Evolutionary conservation across 768 basidiomycete genomes (phyloP).

Genomic region (Saitozyma sp.): DNA sequence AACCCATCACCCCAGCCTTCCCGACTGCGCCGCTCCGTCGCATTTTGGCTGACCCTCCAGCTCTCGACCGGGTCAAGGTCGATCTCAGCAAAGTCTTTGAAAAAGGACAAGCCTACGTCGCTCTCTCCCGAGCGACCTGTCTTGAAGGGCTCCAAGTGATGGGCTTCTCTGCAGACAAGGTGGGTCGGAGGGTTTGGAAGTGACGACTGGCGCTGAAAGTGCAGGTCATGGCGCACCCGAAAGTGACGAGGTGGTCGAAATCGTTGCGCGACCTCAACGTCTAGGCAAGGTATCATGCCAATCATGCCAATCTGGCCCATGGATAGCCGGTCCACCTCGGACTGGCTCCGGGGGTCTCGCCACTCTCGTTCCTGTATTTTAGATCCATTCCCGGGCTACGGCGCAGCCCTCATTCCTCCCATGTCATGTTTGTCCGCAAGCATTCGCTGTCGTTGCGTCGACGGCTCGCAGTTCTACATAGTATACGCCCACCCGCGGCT

Average conservation of each 20-base stretch:
- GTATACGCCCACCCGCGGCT: no score
- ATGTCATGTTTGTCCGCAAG: no score
- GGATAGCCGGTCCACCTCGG: no score
- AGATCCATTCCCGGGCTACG: no score
- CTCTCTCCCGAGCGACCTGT: slow-evolving; percentile 50
- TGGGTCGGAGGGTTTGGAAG: slow-evolving; percentile 11
- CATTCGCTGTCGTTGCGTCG: no score
- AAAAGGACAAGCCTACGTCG: slow-evolving; percentile 55
- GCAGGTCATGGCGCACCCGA: slow-evolving; percentile 46
- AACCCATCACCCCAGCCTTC: no score
- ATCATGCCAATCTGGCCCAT: no score
- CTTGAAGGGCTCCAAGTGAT: slow-evolving; percentile 50
- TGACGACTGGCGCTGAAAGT: background rate
- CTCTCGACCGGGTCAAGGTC: slow-evolving; percentile 89
- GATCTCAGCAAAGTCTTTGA: slow-evolving; percentile 89
- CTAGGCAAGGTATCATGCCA: background rate
- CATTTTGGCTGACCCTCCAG: slow-evolving; percentile 19
- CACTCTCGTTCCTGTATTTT: no score
- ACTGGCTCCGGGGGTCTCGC: no score
- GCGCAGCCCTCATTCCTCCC: no score
- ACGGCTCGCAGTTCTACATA: no score
- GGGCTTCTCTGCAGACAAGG: slow-evolving; percentile 46
- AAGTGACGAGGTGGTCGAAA: slow-evolving; percentile 41
- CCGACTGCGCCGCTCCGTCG: no score
- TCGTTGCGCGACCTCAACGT: slow-evolving; percentile 32